Conservation (phyloP, 2,329 filamentous ascomycete species). For the Zymoseptoria pseudotritici region DNA sequence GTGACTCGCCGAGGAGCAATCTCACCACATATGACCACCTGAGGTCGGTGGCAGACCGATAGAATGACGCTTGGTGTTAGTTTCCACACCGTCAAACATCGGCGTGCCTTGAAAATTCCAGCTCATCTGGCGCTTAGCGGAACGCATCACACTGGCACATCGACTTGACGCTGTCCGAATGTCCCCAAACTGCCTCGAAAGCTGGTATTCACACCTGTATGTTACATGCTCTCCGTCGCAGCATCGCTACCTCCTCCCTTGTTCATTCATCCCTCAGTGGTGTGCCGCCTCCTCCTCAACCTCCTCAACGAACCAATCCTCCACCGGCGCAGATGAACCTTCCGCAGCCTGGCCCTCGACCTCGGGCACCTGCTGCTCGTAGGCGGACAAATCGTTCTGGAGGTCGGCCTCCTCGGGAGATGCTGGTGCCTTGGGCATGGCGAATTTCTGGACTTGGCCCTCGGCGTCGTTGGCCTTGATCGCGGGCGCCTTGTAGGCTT, state of each 20-base stretch:
- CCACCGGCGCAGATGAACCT: conserved; percentile 52
- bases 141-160: background rate
- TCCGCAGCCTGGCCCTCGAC: conserved; percentile 73
- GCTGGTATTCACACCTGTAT: background rate
- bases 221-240: background rate
- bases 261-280: conserved; percentile 6
- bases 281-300: conserved; percentile 20
- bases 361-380: conserved; percentile 90
- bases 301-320: conserved; percentile 54
- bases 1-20: background rate
- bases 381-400: conserved; percentile 82
- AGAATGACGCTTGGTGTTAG: background rate
- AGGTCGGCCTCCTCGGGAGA: conserved; percentile 94
- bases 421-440: conserved; percentile 67
- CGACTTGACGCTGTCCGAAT: background rate
- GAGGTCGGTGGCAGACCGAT: background rate
- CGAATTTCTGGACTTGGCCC: conserved; percentile 86
- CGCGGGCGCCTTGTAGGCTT: conserved; percentile 80
- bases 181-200: background rate
- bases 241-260: background rate
- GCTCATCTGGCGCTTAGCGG: background rate
- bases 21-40: background rate
- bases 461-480: conserved; percentile 82
- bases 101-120: background rate
- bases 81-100: background rate